Conservation (phyloP, 768 basidiomycete genomes). For the Kwoniella heveanensis region DNA sequence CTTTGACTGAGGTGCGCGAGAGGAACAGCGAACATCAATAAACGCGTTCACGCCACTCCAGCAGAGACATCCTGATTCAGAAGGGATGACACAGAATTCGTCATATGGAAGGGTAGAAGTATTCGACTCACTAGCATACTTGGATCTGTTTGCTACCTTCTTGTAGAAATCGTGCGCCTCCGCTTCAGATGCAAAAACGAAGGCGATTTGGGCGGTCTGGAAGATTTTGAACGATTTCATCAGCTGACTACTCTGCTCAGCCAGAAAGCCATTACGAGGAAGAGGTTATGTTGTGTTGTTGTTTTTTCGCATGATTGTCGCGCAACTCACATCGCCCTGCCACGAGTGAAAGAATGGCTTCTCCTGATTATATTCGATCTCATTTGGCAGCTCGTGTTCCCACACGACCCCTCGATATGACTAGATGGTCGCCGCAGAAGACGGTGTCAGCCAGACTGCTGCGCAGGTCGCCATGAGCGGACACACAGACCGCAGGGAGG, state of each 20-base stretch:
- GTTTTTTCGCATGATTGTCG: too few species aligned
- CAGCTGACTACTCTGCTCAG: too few species aligned
- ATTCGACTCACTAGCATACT: conserved; percentile 60
- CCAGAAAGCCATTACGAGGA: too few species aligned
- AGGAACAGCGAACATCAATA: background rate
- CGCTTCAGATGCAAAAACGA: conserved; percentile 82
- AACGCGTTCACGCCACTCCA: too few species aligned
- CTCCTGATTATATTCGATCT: conserved; percentile 78
- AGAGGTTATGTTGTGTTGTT: too few species aligned
- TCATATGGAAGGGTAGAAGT: too few species aligned
- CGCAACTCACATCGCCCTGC: conserved; percentile 76
- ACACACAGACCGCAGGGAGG: too few species aligned
- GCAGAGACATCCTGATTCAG: too few species aligned
- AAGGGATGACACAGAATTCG: too few species aligned
- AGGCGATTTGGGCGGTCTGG: conserved; percentile 85
- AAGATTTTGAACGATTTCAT: background rate
- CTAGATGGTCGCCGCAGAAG: too few species aligned
- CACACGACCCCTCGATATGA: conserved; percentile 86
- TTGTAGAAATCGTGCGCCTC: conserved; percentile 86
- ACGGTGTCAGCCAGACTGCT: too few species aligned
- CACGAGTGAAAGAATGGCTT: conserved; percentile 91
- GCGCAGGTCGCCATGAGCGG: too few species aligned
- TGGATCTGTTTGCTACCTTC: conserved; percentile 70
- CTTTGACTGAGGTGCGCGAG: conserved; percentile 35
- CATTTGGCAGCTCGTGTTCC: conserved; percentile 87